Evolutionary conservation across 805 yeast genomes (phyloP).

Genomic region (Yueomyces sinensis): DNA sequence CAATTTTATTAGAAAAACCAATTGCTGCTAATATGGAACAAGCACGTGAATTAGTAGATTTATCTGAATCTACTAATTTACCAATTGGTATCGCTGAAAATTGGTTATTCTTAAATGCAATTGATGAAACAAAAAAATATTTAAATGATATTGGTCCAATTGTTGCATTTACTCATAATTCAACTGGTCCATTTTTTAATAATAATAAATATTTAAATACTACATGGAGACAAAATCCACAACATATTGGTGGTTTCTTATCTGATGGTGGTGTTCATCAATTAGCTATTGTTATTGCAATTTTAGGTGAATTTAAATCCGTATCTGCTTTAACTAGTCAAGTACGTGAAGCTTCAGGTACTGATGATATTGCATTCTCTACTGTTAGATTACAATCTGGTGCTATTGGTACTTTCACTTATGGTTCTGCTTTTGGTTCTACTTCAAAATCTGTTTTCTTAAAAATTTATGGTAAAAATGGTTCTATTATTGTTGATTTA

Average conservation of each 20-base stretch:
- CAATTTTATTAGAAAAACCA: slow-evolving; percentile 80
- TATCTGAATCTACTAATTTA: slow-evolving; percentile 46
- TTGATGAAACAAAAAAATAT: slow-evolving; percentile 38
- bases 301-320: slow-evolving; percentile 59
- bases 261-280: slow-evolving; percentile 98
- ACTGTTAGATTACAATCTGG: slow-evolving; percentile 48
- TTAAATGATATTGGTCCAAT: slow-evolving; percentile 61
- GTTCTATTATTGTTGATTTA: slow-evolving; percentile 58
- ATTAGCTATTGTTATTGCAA: slow-evolving; percentile 70
- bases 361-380: slow-evolving; percentile 69
- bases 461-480: slow-evolving; percentile 66
- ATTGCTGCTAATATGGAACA: slow-evolving; percentile 76
- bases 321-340: slow-evolving; percentile 72
- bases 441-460: slow-evolving; percentile 55
- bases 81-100: slow-evolving; percentile 77
- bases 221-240: slow-evolving; percentile 79
- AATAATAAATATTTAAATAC: slow-evolving; percentile 53
- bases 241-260: slow-evolving; percentile 85
- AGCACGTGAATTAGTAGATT: slow-evolving; percentile 64
- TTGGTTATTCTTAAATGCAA: slow-evolving; percentile 64
- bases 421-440: slow-evolving; percentile 80
- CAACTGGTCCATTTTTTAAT: slow-evolving; percentile 61
- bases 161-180: slow-evolving; percentile 54
- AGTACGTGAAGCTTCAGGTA: slow-evolving; percentile 63
- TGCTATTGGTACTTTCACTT: slow-evolving; percentile 71